A percentile compares a stretch with the other conserved stretches of the same genome.
These are phyloP conservation scores for Exophiala lecanii-corni DNA, from an alignment of 2,329 filamentous ascomycete species.

Conservation along the genomic window DNA sequence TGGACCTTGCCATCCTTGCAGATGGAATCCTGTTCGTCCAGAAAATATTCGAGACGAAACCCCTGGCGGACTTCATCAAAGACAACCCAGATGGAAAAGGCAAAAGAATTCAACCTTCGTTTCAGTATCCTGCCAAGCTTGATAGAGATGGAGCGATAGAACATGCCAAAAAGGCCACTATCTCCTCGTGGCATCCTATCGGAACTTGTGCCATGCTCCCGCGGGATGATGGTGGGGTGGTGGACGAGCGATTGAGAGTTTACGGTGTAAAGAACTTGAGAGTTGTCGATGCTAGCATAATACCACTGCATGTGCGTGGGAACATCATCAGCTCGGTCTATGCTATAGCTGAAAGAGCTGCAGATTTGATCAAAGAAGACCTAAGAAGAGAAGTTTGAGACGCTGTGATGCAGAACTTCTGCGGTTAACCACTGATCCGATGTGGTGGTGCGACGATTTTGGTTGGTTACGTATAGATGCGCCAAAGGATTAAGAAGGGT, in stretches of 20 bases:
- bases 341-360: no score
- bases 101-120: no score
- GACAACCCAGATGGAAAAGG: no score
- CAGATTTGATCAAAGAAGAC: no score
- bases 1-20: slow-evolving; percentile 32
- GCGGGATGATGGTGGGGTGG: slow-evolving; percentile 41
- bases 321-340: no score
- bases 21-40: slow-evolving; percentile 33
- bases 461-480: no score
- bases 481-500: no score
- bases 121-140: slow-evolving; percentile 12
- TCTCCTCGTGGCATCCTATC: slow-evolving; percentile 39
- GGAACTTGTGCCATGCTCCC: slow-evolving; percentile 45
- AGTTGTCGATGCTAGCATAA: slow-evolving; percentile 36
- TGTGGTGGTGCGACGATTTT: no score
- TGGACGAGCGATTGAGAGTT: slow-evolving; percentile 35
- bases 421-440: no score
- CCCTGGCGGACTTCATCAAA: no score
- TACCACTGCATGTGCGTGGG: slow-evolving; percentile 33
- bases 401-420: no score
- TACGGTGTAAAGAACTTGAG: slow-evolving; percentile 35
- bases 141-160: slow-evolving; percentile 26
- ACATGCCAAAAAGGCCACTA: slow-evolving; percentile 36
- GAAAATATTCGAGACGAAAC: slow-evolving; percentile 11
- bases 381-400: no score